Evolutionary conservation across 108 stramenopile species (phyloP).

Genomic region (Seminavis robusta): DNA sequence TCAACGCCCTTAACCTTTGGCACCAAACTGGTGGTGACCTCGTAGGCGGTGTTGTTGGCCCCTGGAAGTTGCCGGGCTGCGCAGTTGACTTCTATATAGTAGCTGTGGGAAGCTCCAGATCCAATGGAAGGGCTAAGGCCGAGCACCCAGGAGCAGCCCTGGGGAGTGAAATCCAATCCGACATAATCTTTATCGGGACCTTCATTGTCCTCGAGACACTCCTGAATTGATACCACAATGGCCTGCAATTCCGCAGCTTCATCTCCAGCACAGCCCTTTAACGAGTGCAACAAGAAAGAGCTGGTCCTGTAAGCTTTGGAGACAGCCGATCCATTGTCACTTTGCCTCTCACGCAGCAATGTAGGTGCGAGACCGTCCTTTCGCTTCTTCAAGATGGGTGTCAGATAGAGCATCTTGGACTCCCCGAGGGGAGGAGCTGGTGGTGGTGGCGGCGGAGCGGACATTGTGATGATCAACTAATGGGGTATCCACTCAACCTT

Average conservation of each 20-base stretch:
- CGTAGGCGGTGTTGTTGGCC: conserved; percentile 26
- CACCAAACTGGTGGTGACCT: conserved; percentile 34
- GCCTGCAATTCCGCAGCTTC: conserved; percentile 33
- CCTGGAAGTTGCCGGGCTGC: conserved; percentile 17
- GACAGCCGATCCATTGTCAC: neutral
- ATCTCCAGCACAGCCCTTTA: conserved; percentile 20
- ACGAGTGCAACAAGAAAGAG: conserved; percentile 24
- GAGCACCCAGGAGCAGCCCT: conserved; percentile 47
- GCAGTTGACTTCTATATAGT: conserved; percentile 26
- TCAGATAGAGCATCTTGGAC: conserved; percentile 32
- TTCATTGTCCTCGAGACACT: conserved; percentile 30
- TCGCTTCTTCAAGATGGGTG: conserved; percentile 41
- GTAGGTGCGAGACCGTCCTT: conserved; percentile 36
- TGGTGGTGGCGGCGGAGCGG: too few species aligned
- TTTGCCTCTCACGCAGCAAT: conserved; percentile 19
- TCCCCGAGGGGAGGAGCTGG: conserved; percentile 11
- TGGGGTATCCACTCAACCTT: too few species aligned
- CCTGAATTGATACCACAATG: conserved; percentile 31
- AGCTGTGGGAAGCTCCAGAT: conserved; percentile 32
- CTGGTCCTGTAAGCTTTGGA: conserved; percentile 46
- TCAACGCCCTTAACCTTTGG: conserved; percentile 19
- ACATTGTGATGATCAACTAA: too few species aligned
- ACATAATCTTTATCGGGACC: conserved; percentile 27
- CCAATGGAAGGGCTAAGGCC: conserved; percentile 22
- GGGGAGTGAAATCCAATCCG: conserved; percentile 31